These are phyloP conservation scores for Ganoderma leucocontextum DNA, from an alignment of 1,284 basidiomycete genomes.

Conservation along the genomic window DNA sequence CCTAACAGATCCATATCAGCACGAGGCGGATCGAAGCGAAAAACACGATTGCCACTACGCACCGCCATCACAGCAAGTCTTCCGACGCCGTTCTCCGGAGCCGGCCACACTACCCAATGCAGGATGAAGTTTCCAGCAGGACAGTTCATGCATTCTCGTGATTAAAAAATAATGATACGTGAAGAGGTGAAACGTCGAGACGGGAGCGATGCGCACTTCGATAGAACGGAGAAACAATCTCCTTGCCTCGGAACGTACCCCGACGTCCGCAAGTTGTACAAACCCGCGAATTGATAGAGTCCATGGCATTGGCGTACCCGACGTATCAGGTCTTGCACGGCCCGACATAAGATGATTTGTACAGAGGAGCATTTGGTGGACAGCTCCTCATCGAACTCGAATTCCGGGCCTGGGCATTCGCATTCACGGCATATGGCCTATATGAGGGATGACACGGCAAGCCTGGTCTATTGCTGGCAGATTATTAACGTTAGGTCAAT, in stretches of 20 bases:
- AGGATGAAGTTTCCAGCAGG: slow-evolving; percentile 7
- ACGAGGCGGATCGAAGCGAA: not conserved
- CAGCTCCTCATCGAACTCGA: not conserved
- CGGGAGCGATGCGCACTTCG: not conserved
- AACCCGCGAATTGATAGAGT: not conserved
- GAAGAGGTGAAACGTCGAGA: not conserved
- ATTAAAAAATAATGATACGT: not conserved
- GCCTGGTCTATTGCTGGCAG: slow-evolving; percentile 20
- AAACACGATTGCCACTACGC: slow-evolving; percentile 1
- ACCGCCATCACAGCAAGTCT: not conserved
- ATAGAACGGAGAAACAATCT: not conserved
- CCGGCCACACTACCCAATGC: not conserved
- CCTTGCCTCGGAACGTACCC: not conserved
- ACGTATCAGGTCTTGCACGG: not conserved
- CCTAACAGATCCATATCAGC: not conserved
- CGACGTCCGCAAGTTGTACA: not conserved
- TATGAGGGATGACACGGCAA: not conserved
- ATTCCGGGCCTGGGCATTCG: not conserved
- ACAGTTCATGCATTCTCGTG: not conserved
- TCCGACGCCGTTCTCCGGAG: not conserved
- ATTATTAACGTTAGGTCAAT: slow-evolving; percentile 20
- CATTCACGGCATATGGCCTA: not conserved
- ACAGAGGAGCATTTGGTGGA: not conserved
- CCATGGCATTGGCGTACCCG: not conserved
- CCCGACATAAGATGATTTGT: not conserved